phyloP scores from a whole-genome alignment of 2,329 filamentous ascomycete species.

The Botrytis paeoniae region DNA sequence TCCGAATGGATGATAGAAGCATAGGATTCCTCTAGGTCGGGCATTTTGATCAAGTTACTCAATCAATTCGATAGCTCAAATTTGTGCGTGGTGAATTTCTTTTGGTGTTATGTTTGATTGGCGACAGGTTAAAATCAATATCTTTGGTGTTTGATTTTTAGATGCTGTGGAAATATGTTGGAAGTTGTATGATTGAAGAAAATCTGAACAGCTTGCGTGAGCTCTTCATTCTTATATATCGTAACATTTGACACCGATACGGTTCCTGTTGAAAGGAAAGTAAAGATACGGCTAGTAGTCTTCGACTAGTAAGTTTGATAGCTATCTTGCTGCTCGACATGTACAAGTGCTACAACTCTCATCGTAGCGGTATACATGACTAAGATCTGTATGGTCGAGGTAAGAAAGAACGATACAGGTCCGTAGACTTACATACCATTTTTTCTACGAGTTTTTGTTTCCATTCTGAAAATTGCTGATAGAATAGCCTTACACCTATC shows the following conservation, averaged over 20 bases:
- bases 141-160: accelerated
- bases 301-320: neutral
- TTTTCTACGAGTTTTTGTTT: accelerated
- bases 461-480: neutral
- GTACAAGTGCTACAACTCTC: neutral
- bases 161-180: neutral
- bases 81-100: neutral
- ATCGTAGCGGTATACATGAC: neutral
- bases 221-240: neutral
- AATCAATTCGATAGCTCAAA: no score
- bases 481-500: neutral
- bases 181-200: neutral
- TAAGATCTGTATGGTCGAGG: neutral
- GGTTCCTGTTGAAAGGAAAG: neutral
- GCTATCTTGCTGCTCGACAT: neutral
- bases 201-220: accelerated
- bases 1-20: accelerated
- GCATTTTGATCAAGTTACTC: neutral
- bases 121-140: neutral
- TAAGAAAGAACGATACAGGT: neutral
- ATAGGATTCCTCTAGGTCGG: neutral
- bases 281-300: neutral
- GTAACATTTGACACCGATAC: neutral
- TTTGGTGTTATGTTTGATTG: neutral
- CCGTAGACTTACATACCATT: accelerated